Percentiles rank a stretch among this genome's conserved stretches.
These are phyloP conservation scores for Citrus trifoliata DNA, from an alignment of 345 rosid species.

Conservation along the genomic window DNA sequence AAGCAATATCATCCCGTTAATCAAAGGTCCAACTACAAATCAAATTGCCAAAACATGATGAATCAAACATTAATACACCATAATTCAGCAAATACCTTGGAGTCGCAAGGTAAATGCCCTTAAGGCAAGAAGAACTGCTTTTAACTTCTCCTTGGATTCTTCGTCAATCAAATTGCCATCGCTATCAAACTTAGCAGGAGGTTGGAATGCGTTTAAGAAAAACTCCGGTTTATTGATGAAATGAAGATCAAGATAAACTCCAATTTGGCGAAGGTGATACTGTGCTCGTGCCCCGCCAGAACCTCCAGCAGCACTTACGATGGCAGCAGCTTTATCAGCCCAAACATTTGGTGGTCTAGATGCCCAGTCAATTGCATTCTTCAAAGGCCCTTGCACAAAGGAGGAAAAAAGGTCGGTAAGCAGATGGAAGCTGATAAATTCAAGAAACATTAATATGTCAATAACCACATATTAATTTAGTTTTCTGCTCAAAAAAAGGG, in stretches of 20 bases:
- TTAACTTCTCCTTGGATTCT: slow-evolving; percentile 41
- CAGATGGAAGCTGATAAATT: slow-evolving; percentile 7
- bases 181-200: slow-evolving; percentile 73
- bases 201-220: slow-evolving; percentile 61
- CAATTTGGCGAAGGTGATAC: slow-evolving; percentile 81
- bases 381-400: slow-evolving; percentile 53
- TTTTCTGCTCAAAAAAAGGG: too few relatives aligned
- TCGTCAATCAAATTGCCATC: slow-evolving; percentile 68
- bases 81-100: slow-evolving; percentile 33
- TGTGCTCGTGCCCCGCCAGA: slow-evolving; percentile 64
- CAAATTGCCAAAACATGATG: background rate
- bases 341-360: slow-evolving; percentile 74
- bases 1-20: background rate
- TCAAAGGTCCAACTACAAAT: background rate
- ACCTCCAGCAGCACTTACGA: slow-evolving; percentile 62
- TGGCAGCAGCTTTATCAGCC: slow-evolving; percentile 85
- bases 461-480: background rate
- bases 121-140: slow-evolving; percentile 55
- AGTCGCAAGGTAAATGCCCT: slow-evolving; percentile 56
- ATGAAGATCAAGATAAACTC: slow-evolving; percentile 78
- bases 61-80: background rate
- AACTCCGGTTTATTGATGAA: slow-evolving; percentile 88
- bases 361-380: slow-evolving; percentile 90
- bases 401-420: background rate
- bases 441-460: background rate